A percentile compares a stretch with the other conserved stretches of the same genome.
These are phyloP conservation scores for Fusarium dimerum DNA, from an alignment of 2,329 filamentous ascomycete genomes.

Conservation along the genomic window DNA sequence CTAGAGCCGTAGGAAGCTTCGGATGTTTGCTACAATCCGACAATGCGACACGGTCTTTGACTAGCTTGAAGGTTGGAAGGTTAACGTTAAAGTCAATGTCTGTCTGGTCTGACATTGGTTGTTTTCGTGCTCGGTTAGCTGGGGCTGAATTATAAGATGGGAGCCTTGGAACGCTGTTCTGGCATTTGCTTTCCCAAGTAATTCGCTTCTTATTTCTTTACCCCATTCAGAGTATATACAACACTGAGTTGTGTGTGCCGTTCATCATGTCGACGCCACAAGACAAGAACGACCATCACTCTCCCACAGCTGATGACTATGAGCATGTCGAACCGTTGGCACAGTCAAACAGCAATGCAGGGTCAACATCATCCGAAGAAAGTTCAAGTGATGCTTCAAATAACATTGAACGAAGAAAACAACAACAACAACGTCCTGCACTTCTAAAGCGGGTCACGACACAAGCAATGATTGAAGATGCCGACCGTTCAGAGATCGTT, in stretches of 20 bases:
- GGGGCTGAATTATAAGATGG: not conserved
- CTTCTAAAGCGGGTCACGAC: not conserved
- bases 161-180: not conserved
- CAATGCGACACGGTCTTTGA: not conserved
- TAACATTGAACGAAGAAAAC: not conserved
- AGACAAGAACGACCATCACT: not conserved
- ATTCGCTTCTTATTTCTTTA: not conserved
- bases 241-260: not conserved
- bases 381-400: not conserved
- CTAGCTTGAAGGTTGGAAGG: not conserved
- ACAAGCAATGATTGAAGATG: conserved; percentile 30
- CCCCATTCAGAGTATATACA: not conserved
- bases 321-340: not conserved
- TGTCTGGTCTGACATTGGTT: not conserved
- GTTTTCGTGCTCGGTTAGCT: not conserved
- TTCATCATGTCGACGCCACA: not conserved
- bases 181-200: too few relatives aligned
- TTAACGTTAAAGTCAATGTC: not conserved
- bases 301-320: not conserved
- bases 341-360: not conserved
- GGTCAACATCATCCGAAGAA: not conserved
- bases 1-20: not conserved
- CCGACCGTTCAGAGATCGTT: conserved; percentile 39
- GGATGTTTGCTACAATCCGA: not conserved
- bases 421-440: not conserved